Percentiles rank a stretch among this genome's conserved stretches.
Conservation (phyloP, 2,329 filamentous ascomycete species). For the Botrytis medusae region DNA sequence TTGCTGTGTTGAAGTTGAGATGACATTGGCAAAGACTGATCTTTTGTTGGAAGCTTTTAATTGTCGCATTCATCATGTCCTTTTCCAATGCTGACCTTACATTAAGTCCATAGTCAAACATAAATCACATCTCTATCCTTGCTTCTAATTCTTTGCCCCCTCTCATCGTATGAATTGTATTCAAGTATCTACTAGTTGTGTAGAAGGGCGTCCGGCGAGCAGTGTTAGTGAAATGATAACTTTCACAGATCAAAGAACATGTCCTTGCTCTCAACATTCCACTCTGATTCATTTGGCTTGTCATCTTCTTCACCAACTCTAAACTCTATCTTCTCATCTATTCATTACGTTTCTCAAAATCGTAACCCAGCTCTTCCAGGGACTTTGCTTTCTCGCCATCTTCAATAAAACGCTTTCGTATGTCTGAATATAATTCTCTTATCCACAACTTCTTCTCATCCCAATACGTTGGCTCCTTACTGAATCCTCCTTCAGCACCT, state of each 20-base stretch:
- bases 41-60: neutral
- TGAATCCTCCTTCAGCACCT: slow-evolving; percentile 48
- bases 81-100: slow-evolving; percentile 13
- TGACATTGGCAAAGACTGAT: slow-evolving; percentile 42
- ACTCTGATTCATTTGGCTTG: neutral
- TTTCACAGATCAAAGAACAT: neutral
- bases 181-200: neutral
- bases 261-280: neutral
- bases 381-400: slow-evolving; percentile 63
- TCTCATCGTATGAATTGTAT: neutral
- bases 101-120: slow-evolving; percentile 3
- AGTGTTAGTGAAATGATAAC: neutral
- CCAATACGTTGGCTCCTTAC: slow-evolving; percentile 73
- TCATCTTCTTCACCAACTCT: no score
- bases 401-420: slow-evolving; percentile 70
- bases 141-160: neutral
- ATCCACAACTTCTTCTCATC: slow-evolving; percentile 70
- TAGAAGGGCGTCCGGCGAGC: neutral
- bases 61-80: neutral
- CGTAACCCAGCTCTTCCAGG: slow-evolving; percentile 71
- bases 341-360: slow-evolving; percentile 41
- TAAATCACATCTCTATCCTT: neutral
- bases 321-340: neutral
- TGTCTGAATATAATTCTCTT: slow-evolving; percentile 63
- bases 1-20: slow-evolving; percentile 52